phyloP scores from a whole-genome alignment of 257 asterid genomes.

The Fraxinus anomala region DNA sequence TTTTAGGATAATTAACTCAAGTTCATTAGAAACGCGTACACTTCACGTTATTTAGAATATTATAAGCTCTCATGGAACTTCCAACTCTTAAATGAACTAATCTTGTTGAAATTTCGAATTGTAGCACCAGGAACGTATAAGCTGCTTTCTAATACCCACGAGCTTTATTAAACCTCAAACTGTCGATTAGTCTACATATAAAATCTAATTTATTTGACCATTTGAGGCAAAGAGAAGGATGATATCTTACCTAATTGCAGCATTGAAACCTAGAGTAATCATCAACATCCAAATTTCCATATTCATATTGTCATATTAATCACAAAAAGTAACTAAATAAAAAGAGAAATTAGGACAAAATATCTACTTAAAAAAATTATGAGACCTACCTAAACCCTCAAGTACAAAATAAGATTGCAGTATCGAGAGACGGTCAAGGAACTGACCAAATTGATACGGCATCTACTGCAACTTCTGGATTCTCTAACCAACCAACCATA shows the following conservation, averaged over 20 bases:
- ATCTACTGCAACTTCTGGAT: slow-evolving; percentile 70
- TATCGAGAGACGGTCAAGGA: neutral
- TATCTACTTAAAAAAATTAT: neutral
- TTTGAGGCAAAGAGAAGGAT: neutral
- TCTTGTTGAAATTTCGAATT: neutral
- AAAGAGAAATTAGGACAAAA: neutral
- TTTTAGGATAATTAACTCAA: slow-evolving; percentile 65
- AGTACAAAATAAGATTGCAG: neutral
- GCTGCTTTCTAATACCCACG: neutral
- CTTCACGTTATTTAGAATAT: slow-evolving; percentile 35
- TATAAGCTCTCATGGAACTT: neutral
- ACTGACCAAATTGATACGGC: slow-evolving; percentile 81
- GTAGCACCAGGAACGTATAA: no score
- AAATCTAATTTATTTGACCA: neutral
- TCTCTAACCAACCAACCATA: slow-evolving; percentile 75
- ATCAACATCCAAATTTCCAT: slow-evolving; percentile 69
- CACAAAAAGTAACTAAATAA: slow-evolving; percentile 1
- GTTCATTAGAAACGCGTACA: slow-evolving; percentile 75
- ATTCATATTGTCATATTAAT: slow-evolving; percentile 54
- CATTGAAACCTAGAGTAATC: slow-evolving; percentile 59
- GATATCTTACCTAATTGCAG: slow-evolving; percentile 62
- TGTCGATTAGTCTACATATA: neutral
- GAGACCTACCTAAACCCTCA: no score
- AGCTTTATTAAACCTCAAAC: neutral
- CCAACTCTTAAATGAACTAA: no score